Evolutionary conservation across 345 rosid species (phyloP), one percentile per base, ranked within the genome.

Genomic region (Euphorbia peplus): DNA sequence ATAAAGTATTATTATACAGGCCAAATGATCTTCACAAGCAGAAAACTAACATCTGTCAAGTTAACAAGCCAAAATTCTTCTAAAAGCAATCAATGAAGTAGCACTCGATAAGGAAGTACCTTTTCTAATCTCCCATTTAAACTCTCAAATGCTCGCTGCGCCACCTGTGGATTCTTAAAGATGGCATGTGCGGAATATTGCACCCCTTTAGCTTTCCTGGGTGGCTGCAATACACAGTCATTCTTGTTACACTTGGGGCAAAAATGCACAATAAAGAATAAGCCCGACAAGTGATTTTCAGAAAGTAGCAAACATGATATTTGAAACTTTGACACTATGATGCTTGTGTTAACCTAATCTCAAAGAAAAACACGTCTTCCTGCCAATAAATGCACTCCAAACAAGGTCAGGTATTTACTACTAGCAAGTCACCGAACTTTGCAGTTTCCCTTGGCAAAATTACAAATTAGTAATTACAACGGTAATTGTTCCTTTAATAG

Each of bases 71-170:
- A n/a, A n/a, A n/a, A n/a, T n/a, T n/a, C n/a, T 52, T 52, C 8
- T 52, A 1, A 19, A n/a, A 52, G 26, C 28, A 3, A 19, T 22
- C 4, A 30, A 15, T 12, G 24, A 42, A 6, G 19, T 15, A 47
- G 24, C 29, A 18, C 56, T n/a, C 3, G 28, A 12, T 53, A 18
- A 39, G 16, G 12, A 63, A 30, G 11, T 79, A 91, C 96, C 96
- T 79, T 84, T 18, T 71, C 81, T 68, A 74, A 37, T 64, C 51
- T 58, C 60, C 86, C 96, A 47, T 75, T 61, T 18, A 83, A 52
- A 59, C 76, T 84, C 47, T 84, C 83, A 82, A 87, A 95, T 58
- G 89, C 92, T 68, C 64, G 73, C n/a, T 73, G 28, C 30, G 97
- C 99, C 70, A 89, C 90, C 68, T 79, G 80, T 25, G 78, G 69